phyloP scores from a whole-genome alignment of 129 eudicot species.

The Cynara cardunculus region DNA sequence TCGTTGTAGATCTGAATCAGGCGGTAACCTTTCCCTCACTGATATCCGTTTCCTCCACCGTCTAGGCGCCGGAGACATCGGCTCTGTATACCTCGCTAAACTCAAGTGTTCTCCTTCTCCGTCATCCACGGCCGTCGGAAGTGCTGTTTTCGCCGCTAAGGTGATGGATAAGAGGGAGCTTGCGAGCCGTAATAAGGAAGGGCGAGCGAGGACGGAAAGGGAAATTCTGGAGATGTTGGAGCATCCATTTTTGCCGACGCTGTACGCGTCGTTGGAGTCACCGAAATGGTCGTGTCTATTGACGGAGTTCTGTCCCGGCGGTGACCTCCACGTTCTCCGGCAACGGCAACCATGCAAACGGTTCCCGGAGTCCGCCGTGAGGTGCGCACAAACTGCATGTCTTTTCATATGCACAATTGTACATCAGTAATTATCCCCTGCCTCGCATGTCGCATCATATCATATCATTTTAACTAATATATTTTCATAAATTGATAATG shows the following conservation, averaged over 20 bases:
- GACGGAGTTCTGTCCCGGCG: constrained; percentile 93
- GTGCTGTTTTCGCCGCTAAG: constrained; percentile 66
- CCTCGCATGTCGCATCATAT: constrained; percentile 12
- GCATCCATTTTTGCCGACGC: constrained; percentile 79
- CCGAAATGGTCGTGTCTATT: constrained; percentile 65
- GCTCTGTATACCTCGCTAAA: constrained; percentile 76
- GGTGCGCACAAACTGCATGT: constrained; percentile 50
- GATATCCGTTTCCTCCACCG: constrained; percentile 78
- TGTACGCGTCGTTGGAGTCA: constrained; percentile 54
- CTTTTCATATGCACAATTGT: not conserved
- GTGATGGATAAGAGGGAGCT: constrained; percentile 75
- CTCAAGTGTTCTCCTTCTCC: constrained; percentile 36
- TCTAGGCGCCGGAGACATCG: constrained; percentile 94
- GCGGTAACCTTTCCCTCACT: constrained; percentile 40
- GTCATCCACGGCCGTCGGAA: not conserved
- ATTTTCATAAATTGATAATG: too few relatives aligned
- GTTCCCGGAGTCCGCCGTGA: constrained; percentile 74
- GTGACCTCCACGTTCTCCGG: constrained; percentile 89
- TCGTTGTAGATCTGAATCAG: constrained; percentile 28
- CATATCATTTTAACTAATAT: constrained; percentile 1
- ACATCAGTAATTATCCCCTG: constrained; percentile 10
- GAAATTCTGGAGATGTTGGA: constrained; percentile 65
- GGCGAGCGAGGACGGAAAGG: constrained; percentile 49
- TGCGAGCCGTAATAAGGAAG: constrained; percentile 66
- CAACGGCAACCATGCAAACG: constrained; percentile 81